These are phyloP conservation scores for Hevea brasiliensis DNA, from an alignment of 345 rosid species.

Conservation along the genomic window DNA sequence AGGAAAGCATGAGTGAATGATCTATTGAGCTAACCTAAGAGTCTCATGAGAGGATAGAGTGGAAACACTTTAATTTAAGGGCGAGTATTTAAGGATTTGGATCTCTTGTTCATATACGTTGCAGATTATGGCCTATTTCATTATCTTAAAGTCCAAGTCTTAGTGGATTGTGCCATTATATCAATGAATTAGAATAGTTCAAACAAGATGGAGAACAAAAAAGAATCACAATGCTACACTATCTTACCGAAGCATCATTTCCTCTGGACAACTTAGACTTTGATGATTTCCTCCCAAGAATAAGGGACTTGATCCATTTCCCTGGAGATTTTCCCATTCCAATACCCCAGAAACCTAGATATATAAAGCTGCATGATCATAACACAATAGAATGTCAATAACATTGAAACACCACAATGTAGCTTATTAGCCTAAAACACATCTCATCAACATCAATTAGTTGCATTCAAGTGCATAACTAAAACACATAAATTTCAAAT, in stretches of 20 bases:
- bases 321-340: conserved; percentile 30
- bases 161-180: not conserved
- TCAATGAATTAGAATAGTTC: not conserved
- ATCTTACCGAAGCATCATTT: conserved; percentile 1
- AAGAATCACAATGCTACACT: not conserved
- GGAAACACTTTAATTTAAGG: not conserved
- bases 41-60: not conserved
- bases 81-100: not conserved
- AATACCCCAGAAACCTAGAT: not conserved
- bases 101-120: not conserved
- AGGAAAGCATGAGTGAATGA: not conserved
- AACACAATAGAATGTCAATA: not conserved
- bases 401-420: not conserved
- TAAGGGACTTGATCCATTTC: conserved; percentile 24
- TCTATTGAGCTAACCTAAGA: not conserved
- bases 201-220: not conserved
- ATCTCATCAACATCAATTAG: not conserved
- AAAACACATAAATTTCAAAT: not conserved
- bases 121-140: not conserved
- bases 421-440: not conserved
- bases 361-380: not conserved
- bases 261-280: conserved; percentile 15
- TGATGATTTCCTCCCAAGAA: conserved; percentile 24
- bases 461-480: not conserved
- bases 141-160: not conserved